Evolutionary conservation across 441 rosid genomes (phyloP).

Genomic region (Arabidopsis lyrata): DNA sequence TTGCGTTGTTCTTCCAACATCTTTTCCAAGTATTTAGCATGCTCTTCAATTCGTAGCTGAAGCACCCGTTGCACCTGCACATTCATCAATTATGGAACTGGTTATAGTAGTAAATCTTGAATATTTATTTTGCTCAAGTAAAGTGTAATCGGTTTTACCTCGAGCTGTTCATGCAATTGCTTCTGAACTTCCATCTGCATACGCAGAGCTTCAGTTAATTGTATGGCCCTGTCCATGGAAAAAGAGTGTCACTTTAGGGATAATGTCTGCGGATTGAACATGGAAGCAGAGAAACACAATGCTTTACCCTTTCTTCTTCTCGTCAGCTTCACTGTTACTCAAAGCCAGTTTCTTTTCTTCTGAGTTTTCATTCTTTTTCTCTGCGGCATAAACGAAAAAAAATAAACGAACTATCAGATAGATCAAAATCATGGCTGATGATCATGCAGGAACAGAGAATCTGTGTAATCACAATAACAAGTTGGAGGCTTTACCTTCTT

Average conservation of each 20-base stretch:
- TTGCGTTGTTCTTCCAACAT: slow-evolving; percentile 82
- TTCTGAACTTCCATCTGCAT: slow-evolving; percentile 96
- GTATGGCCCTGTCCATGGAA: slow-evolving; percentile 52
- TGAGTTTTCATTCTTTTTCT: slow-evolving; percentile 55
- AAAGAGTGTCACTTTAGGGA: slow-evolving; percentile 11
- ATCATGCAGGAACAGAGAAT: slow-evolving; percentile 18
- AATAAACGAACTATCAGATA: slow-evolving; percentile 6
- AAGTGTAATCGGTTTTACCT: slow-evolving; percentile 55
- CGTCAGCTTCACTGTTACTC: slow-evolving; percentile 57
- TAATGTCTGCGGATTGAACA: slow-evolving; percentile 10
- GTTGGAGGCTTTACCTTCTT: slow-evolving; percentile 64
- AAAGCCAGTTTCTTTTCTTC: slow-evolving; percentile 65
- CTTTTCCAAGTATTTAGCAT: slow-evolving; percentile 81
- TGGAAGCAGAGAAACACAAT: slow-evolving; percentile 23
- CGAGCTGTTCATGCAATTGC: slow-evolving; percentile 91
- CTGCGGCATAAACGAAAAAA: slow-evolving; percentile 41
- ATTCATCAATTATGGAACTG: slow-evolving; percentile 7
- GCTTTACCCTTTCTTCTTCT: slow-evolving; percentile 62
- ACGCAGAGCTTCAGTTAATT: slow-evolving; percentile 77
- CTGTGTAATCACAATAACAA: slow-evolving; percentile 14
- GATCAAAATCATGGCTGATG: slow-evolving; percentile 6
- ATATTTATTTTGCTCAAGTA: not conserved
- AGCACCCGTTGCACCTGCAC: slow-evolving; percentile 71
- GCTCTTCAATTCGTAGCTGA: slow-evolving; percentile 80
- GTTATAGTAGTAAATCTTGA: slow-evolving; percentile 11